Evolutionary conservation across 129 eudicot species (phyloP).

Genomic region (Arctium minus): DNA sequence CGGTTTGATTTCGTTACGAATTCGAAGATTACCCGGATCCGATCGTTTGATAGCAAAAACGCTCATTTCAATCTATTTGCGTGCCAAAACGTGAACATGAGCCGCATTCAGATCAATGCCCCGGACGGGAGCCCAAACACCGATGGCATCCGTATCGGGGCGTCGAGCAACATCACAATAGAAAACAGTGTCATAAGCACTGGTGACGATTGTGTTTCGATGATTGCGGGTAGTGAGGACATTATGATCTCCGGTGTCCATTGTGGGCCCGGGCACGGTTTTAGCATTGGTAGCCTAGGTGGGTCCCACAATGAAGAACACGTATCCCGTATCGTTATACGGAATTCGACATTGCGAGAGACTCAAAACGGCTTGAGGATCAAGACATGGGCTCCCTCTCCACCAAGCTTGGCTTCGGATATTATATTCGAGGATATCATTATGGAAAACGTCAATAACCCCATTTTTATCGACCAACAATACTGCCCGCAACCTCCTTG

Average conservation of each 20-base stretch:
- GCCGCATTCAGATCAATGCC: constrained; percentile 33
- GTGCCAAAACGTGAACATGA: constrained; percentile 44
- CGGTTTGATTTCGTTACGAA: constrained; percentile 58
- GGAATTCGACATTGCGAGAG: constrained; percentile 34
- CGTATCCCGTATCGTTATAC: constrained; percentile 45
- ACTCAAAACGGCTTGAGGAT: constrained; percentile 73
- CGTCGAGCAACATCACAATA: constrained; percentile 42
- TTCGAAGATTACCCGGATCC: constrained; percentile 32
- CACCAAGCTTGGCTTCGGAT: constrained; percentile 31
- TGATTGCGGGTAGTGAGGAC: constrained; percentile 39
- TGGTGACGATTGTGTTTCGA: constrained; percentile 76
- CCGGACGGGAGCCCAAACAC: constrained; percentile 55
- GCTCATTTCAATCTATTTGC: constrained; percentile 51
- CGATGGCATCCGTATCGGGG: constrained; percentile 63
- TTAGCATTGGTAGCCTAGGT: constrained; percentile 86
- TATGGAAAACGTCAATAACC: constrained; percentile 59
- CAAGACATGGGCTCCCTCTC: constrained; percentile 68
- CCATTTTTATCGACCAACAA: constrained; percentile 68
- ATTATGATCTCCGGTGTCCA: constrained; percentile 30
- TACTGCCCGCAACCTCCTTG: constrained; percentile 57
- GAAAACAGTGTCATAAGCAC: constrained; percentile 37
- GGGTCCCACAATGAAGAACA: constrained; percentile 1
- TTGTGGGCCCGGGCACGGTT: constrained; percentile 91
- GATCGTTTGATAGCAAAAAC: constrained; percentile 54
- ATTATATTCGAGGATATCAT: constrained; percentile 34